Percentiles rank a stretch among this genome's conserved stretches.
These are phyloP conservation scores for Bassia scoparia DNA, from an alignment of 148 eudicot species.

Conservation along the genomic window DNA sequence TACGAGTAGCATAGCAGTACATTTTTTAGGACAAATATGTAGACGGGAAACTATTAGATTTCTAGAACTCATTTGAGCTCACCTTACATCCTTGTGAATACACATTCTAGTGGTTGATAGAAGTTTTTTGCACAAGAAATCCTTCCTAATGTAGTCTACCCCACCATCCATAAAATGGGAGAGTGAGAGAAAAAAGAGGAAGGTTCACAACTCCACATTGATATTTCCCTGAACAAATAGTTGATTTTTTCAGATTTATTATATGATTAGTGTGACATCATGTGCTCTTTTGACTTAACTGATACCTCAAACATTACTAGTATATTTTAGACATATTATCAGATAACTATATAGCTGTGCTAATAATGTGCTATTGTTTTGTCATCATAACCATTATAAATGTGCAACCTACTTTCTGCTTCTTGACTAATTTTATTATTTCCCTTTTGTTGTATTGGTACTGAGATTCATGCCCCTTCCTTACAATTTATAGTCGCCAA, in stretches of 20 bases:
- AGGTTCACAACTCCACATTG: background rate
- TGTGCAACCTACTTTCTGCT: constrained; percentile 26
- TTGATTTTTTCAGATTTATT: background rate
- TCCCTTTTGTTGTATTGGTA: background rate
- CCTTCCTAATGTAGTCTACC: background rate
- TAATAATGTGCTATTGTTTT: background rate
- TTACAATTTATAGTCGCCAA: constrained; percentile 23
- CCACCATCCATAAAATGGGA: background rate
- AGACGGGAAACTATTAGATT: no score
- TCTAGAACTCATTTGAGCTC: background rate
- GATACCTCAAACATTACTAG: constrained; percentile 2
- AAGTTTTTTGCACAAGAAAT: background rate
- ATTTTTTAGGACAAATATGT: no score
- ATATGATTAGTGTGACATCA: constrained; percentile 33
- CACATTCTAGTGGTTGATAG: background rate
- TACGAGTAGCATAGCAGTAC: no score
- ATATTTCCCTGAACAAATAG: background rate
- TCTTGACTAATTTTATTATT: background rate
- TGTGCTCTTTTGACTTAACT: constrained; percentile 38
- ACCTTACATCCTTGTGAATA: background rate
- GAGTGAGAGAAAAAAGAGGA: background rate
- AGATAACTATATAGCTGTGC: constrained; percentile 16
- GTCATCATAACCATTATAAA: constrained; percentile 25
- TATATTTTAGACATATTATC: constrained; percentile 11
- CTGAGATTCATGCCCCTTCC: constrained; percentile 23